phyloP scores from a whole-genome alignment of 1,284 basidiomycete genomes.

The Somion occarium region DNA sequence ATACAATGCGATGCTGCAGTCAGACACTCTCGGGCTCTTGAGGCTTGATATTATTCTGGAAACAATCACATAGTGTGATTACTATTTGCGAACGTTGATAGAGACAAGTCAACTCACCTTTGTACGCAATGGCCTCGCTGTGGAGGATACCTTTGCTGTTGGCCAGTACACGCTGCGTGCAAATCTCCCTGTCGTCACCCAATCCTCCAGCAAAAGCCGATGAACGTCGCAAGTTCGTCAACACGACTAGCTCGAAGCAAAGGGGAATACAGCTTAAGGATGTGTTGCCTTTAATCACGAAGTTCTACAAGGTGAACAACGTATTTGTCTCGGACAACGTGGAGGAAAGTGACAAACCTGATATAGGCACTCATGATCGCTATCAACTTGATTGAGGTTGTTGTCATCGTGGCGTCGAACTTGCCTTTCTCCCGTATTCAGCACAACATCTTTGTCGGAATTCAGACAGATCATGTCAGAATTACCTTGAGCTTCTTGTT shows the following conservation, averaged over 20 bases:
- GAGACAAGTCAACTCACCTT: too few relatives aligned
- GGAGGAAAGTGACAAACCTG: not conserved
- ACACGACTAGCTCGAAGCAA: not conserved
- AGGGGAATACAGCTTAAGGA: not conserved
- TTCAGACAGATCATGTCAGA: not conserved
- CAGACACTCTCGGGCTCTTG: too few relatives aligned
- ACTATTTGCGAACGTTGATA: too few relatives aligned
- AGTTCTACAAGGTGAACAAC: not conserved
- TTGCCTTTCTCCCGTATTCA: not conserved
- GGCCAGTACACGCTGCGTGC: not conserved
- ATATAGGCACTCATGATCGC: not conserved
- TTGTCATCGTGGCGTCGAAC: not conserved
- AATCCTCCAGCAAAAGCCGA: not conserved
- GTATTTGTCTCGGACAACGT: not conserved
- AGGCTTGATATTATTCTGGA: too few relatives aligned
- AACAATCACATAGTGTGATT: too few relatives aligned
- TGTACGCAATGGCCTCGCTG: not conserved
- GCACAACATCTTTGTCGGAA: not conserved
- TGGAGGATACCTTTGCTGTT: not conserved
- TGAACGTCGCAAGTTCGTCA: not conserved
- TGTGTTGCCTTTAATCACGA: not conserved
- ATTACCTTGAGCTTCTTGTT: conserved; percentile 10
- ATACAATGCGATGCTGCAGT: too few relatives aligned
- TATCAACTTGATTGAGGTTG: not conserved
- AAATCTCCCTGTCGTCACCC: not conserved